Base-by-base conservation (phyloP, 768 basidiomycete species). In the Coprinopsis strossmayeri region DNA sequence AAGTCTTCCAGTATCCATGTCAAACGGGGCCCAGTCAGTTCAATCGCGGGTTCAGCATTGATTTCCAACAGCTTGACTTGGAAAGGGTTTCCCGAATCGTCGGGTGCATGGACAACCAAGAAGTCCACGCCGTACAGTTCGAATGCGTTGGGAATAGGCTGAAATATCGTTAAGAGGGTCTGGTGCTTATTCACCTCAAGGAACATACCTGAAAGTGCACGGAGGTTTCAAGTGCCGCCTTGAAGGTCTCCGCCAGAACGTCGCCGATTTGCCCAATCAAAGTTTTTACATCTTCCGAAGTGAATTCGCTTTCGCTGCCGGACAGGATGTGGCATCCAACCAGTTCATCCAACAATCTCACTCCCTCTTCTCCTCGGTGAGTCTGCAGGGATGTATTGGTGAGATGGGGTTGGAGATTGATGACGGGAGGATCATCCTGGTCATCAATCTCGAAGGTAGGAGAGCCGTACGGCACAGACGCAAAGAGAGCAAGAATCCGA, bases 71-170 rank as follows among this genome's bases (percentile, higher is more conserved):
- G 69, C 48, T 84, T 82, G 13, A 91, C 82, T 52, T 79, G 73
- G 48, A 81, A 76, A 5, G 62, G 58, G 11, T 37, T 34, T 11
- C 40, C 45, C 0, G 58, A 48, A 45, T 55, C 12, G 46, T 41
- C 47, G 43, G 54, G 54, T 42, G 53, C 57, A 58, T 78, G 77
- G 45, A 74, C 75, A 50, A 97, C 76, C 12, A 98, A 71, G 51
- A 99, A 87, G 63, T 99, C 96, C n/a, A 88, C 77, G 0, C 96
- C 96, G 59, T 84, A 98, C 13, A 98, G 77, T 62, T 98, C 95
- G 59, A 97, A 98, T 0, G 89, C 91, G 61, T 97, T 97, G 1
- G 89, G 84, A 18, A 92, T 62, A 1, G 87, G 77, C 89, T 96
- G 61, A 13, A 26, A 42, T 23, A 42, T 26, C 10, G 9, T 23